These are phyloP conservation scores for Mucor mucedo DNA, from an alignment of 371 early-diverging fungal genomes.

Conservation along the genomic window DNA sequence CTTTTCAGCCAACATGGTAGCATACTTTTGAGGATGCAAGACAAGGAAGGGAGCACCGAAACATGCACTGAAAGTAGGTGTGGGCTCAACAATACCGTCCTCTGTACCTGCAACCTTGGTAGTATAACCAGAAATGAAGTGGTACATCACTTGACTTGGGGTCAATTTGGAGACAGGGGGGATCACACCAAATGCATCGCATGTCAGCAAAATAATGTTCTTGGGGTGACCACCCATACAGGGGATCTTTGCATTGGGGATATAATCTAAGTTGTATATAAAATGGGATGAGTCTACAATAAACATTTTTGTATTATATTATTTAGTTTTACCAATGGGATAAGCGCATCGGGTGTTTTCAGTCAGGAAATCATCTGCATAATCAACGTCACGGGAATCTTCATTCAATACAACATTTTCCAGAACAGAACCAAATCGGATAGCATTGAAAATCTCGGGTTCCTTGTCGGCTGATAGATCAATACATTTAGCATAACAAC, in stretches of 20 bases:
- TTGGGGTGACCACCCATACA: conserved; percentile 93
- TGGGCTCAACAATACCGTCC: conserved; percentile 91
- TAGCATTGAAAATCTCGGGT: conserved; percentile 97
- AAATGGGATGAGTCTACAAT: too few relatives aligned
- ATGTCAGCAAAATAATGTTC: conserved; percentile 96
- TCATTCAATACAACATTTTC: conserved; percentile 94
- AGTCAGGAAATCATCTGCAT: conserved; percentile 80
- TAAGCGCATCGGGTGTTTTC: conserved; percentile 98
- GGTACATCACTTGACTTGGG: conserved; percentile 95
- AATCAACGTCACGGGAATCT: conserved; percentile 86
- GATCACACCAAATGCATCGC: conserved; percentile 97
- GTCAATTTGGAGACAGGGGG: conserved; percentile 95
- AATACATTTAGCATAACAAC: conserved; percentile 98
- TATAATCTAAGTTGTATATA: conserved; percentile 73
- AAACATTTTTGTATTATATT: too few relatives aligned
- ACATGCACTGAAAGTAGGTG: conserved; percentile 92
- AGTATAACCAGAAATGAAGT: conserved; percentile 94
- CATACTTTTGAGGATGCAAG: conserved; percentile 96
- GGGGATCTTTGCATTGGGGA: conserved; percentile 96
- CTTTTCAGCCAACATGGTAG: conserved; percentile 95
- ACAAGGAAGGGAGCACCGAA: conserved; percentile 97
- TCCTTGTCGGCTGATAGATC: conserved; percentile 95
- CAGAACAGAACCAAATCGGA: conserved; percentile 93
- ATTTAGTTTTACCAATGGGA: conserved; percentile 87
- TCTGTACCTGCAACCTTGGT: conserved; percentile 97